Percentiles rank a stretch among this genome's conserved stretches.
Evolutionary conservation across 73 alveolate species (phyloP).

Genomic region (Blepharisma stoltei): DNA sequence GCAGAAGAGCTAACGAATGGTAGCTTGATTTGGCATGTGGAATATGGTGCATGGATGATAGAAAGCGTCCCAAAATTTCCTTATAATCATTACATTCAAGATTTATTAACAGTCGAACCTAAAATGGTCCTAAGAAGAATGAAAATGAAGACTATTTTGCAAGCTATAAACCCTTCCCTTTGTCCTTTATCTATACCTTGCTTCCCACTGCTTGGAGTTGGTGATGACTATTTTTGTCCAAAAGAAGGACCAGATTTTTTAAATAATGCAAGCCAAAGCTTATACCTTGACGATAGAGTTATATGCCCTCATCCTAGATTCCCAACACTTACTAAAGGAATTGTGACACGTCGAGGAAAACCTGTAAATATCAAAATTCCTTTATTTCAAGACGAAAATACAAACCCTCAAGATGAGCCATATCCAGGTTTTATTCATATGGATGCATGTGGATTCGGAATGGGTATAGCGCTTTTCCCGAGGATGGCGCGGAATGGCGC

Average conservation of each 20-base stretch:
- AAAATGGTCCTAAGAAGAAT: constrained; percentile 44
- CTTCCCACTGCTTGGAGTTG: constrained; percentile 41
- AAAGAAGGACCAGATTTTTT: constrained; percentile 33
- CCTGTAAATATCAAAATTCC: constrained; percentile 88
- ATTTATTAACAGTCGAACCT: constrained; percentile 32
- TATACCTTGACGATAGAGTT: constrained; percentile 72
- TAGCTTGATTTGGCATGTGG: constrained; percentile 49
- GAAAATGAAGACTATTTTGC: constrained; percentile 36
- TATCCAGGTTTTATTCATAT: constrained; percentile 66
- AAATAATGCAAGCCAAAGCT: constrained; percentile 57
- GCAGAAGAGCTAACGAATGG: constrained; percentile 33
- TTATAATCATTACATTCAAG: constrained; percentile 32
- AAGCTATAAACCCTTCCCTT: constrained; percentile 31
- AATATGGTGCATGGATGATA: constrained; percentile 84
- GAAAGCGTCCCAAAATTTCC: constrained; percentile 80
- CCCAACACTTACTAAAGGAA: constrained; percentile 74
- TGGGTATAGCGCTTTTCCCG: too few species aligned
- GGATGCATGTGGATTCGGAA: constrained; percentile 84
- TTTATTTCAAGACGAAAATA: constrained; percentile 77
- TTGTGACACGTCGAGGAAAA: constrained; percentile 81
- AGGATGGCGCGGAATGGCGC: too few species aligned
- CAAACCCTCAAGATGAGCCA: constrained; percentile 64
- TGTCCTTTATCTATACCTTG: constrained; percentile 34
- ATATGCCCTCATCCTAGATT: constrained; percentile 94
- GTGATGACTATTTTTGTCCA: constrained; percentile 15